phyloP scores from a whole-genome alignment of 2,329 filamentous ascomycete genomes.

The Lachnellula suecica region DNA sequence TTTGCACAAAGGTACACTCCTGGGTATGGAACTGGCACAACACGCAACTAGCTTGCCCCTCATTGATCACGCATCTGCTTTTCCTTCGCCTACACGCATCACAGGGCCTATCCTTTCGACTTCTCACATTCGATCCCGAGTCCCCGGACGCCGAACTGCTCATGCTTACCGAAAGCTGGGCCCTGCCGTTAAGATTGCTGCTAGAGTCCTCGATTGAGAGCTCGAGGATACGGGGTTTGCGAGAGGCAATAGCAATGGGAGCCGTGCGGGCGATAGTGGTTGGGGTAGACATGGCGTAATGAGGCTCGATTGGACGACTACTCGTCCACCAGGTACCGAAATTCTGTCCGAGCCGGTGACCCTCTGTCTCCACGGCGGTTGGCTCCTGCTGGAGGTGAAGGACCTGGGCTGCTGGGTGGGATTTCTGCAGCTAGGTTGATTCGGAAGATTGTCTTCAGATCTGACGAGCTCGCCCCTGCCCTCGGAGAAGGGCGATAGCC shows the following conservation, averaged over 20 bases:
- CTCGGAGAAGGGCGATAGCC: constrained; percentile 26
- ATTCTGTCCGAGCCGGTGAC: constrained; percentile 28
- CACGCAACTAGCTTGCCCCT: constrained; percentile 70
- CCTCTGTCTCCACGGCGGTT: constrained; percentile 23
- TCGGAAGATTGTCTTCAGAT: constrained; percentile 15
- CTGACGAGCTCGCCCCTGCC: constrained; percentile 20
- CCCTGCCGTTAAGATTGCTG: constrained; percentile 22
- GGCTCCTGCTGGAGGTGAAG: constrained; percentile 18
- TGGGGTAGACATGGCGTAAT: constrained; percentile 41
- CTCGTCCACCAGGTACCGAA: constrained; percentile 23
- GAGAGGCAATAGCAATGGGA: constrained; percentile 65
- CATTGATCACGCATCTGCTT: constrained; percentile 75
- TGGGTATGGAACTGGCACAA: constrained; percentile 76
- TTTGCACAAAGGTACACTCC: constrained; percentile 76
- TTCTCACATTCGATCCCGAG: constrained; percentile 42
- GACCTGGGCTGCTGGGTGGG: constrained; percentile 4
- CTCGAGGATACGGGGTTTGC: constrained; percentile 43
- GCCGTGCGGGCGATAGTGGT: constrained; percentile 57
- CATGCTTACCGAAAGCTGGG: constrained; percentile 43
- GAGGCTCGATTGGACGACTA: constrained; percentile 24
- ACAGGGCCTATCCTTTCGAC: constrained; percentile 56
- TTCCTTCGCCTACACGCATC: constrained; percentile 74
- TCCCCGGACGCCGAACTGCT: constrained; percentile 53
- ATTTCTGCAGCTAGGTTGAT: constrained; percentile 23
- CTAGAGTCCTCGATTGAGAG: constrained; percentile 20